Percentiles rank a stretch among this genome's conserved stretches.
phyloP scores from a whole-genome alignment of 257 asterid species.

The Penstemon newberryi region DNA sequence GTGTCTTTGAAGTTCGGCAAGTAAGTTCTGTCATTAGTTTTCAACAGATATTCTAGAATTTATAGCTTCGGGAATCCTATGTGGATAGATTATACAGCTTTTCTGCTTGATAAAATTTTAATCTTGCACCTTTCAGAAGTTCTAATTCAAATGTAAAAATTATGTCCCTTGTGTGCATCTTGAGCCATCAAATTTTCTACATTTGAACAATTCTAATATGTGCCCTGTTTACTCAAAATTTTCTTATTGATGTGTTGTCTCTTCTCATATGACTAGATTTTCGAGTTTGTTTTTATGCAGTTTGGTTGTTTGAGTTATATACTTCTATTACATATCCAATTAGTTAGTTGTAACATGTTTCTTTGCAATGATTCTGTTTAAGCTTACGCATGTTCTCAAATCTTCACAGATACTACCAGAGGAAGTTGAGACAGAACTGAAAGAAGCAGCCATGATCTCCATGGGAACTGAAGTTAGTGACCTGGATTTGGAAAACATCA shows the following conservation, averaged over 20 bases:
- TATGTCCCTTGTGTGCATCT: background rate
- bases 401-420: slow-evolving; percentile 61
- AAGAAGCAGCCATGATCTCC: slow-evolving; percentile 82
- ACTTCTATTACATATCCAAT: no score
- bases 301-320: no score
- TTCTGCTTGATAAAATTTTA: background rate
- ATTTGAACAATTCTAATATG: background rate
- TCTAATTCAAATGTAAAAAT: background rate
- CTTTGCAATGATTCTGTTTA: background rate
- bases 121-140: background rate
- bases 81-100: background rate
- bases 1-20: background rate
- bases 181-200: background rate
- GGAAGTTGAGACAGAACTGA: slow-evolving; percentile 79
- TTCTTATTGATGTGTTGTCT: no score
- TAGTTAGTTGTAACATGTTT: background rate
- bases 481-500: slow-evolving; percentile 77
- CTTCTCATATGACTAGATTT: no score
- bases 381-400: background rate
- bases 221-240: background rate
- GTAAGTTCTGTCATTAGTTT: background rate
- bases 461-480: slow-evolving; percentile 97
- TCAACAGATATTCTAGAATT: background rate
- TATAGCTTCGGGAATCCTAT: background rate
- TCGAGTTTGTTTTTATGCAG: no score